Base-by-base conservation (phyloP, 129 eudicot species). In the Escallonia rubra region DNA sequence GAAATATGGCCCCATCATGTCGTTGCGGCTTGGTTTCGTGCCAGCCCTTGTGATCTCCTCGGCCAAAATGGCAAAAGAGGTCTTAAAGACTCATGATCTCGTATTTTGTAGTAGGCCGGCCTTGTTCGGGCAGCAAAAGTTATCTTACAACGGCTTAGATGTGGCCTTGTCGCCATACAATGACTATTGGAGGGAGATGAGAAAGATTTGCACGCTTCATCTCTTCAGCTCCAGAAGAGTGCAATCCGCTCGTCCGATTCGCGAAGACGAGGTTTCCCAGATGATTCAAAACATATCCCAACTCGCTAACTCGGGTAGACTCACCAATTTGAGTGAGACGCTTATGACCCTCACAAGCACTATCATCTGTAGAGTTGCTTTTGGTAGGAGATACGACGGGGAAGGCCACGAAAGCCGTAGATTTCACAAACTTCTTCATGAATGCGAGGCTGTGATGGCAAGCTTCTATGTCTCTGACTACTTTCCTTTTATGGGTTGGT, bases 361-460 rank as follows among this genome's bases (percentile, higher is more conserved):
- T 41, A 58, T 74, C 43, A 59, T 66, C 40, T 48, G 51, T 71
- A 67, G 67, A 48, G 13, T 74, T 7, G 48, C 44, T 47, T 74
- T 74, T 66, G 67, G 78, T 45, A 74, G 42, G 64, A 72, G 74
- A 64, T 77, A 15, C 39, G 48, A 71, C 12, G 73, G 72, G 14
- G 59, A 66, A 6, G 77, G 43, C 7, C 2, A 15, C 8, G 71
- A 71, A 46, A 49, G 23, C 44, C 59, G 53, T 15, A 45, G 69
- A 69, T 53, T 71, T 52, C 64, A 54, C 65, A 47, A 54, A 8
- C 81, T 77, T 5, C 38, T 77, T 5, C 3, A 16, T 12, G 77
- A 66, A 65, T 6, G 68, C 58, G 72, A 79, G 13, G 57, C 67
- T 4, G 10, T 41, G 64, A 2, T 70, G 2, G 55, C 56, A 11